Evolutionary conservation across 345 rosid species (phyloP), one percentile per base, ranked within the genome.

Genomic region (Ceriops tagal): DNA sequence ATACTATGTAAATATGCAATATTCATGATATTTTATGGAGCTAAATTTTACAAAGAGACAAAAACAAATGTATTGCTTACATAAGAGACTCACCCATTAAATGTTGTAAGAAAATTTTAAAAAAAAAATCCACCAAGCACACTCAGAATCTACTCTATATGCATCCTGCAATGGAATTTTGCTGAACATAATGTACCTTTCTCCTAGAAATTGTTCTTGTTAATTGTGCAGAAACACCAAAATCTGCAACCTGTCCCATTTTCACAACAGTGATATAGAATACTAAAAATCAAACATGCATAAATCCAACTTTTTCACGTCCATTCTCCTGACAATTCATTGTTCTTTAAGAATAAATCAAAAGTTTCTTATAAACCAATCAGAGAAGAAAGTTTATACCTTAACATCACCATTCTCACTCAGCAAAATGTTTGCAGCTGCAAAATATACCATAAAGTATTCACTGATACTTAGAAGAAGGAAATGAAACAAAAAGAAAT

Each of bases 161-260:
- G 19, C 19, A 7, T 34, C 52, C 26, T 13, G 51, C 28, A 53
- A 43, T 43, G 53, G 61, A 61, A 53, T 63, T 71, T 61, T 55
- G 56, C 47, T 60, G 57, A 76, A 62, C 52, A 81, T 71, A 58
- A 32, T 32, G 37, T 81, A 96, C 99, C 99, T 96, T 96, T 83
- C 99, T 92, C 84, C 95, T 85, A 55, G 98, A 96, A 81, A 96
- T 96, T 49, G 99, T 96, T 78, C 98, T 89, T 32, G 99, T 96
- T 68, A 96, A 82, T 77, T 96, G 99, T 18, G 98, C 98, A 78
- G 99, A 96, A 71, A 96, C 99, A 43, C 99, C 99, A 88, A 96
- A 96, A 82, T 92, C 99, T 27, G 99, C 99, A 77, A 96, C 99
- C 99, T 96, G 88, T 76, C 56, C 73, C 64, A 72, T 72, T 46